These are phyloP conservation scores for Rhodotorula taiwanensis DNA, from an alignment of 768 basidiomycete species.

Conservation along the genomic window DNA sequence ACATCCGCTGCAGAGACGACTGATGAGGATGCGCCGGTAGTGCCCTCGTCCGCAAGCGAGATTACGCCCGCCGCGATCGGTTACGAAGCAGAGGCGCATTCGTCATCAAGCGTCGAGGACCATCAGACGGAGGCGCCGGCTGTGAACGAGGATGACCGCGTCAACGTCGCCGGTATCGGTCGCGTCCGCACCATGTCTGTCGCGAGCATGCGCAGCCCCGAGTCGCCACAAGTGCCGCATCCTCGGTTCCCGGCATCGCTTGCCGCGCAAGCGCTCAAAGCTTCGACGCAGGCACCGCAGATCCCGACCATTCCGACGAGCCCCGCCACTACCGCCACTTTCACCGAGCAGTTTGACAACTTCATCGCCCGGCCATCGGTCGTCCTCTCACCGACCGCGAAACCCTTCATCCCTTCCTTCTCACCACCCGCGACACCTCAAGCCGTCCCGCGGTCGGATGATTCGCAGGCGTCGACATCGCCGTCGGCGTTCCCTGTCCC, in stretches of 20 bases:
- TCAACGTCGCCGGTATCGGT: not conserved
- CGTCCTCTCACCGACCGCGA: not conserved
- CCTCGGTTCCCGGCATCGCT: not conserved
- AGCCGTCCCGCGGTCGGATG: too few species aligned
- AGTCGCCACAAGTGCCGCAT: not conserved
- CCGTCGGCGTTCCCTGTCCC: not conserved
- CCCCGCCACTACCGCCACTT: too few species aligned
- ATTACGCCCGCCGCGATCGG: not conserved
- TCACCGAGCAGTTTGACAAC: not conserved
- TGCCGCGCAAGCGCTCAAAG: not conserved
- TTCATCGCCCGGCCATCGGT: not conserved
- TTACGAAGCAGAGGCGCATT: not conserved
- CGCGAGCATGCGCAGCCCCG: not conserved
- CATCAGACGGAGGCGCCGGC: slow-evolving; percentile 11
- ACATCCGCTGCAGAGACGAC: slow-evolving; percentile 18
- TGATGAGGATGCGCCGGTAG: not conserved
- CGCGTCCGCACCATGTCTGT: not conserved
- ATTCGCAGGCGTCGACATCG: not conserved
- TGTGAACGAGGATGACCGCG: not conserved
- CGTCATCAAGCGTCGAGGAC: not conserved
- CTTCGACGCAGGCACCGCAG: not conserved
- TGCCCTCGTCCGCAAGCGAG: not conserved
- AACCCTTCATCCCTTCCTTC: not conserved
- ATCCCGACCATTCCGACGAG: too few species aligned
- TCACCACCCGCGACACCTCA: not conserved